phyloP scores from a whole-genome alignment of 768 basidiomycete species.

The Sarcomyxa edulis region DNA sequence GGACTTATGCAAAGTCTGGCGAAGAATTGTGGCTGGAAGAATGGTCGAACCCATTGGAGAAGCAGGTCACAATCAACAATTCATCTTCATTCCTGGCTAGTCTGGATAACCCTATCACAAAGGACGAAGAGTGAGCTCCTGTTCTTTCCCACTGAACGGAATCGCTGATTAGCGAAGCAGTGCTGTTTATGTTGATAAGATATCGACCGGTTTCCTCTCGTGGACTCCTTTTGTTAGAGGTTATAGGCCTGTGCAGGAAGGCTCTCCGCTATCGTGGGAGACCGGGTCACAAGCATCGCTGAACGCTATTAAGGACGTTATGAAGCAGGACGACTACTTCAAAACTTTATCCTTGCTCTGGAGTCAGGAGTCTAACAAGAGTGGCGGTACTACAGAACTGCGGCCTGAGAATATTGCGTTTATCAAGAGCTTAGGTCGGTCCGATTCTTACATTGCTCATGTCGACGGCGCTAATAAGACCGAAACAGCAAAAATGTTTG shows the following conservation, averaged over 20 bases:
- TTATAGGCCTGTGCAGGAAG: slow-evolving; percentile 38
- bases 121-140: slow-evolving; percentile 27
- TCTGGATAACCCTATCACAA: slow-evolving; percentile 34
- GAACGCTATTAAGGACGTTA: slow-evolving; percentile 40
- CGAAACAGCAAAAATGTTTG: slow-evolving; percentile 70
- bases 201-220: slow-evolving; percentile 71
- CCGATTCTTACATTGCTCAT: neutral
- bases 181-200: slow-evolving; percentile 64
- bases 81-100: slow-evolving; percentile 43
- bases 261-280: slow-evolving; percentile 47
- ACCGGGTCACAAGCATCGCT: slow-evolving; percentile 42
- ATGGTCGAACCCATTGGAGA: slow-evolving; percentile 61
- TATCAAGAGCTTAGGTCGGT: slow-evolving; percentile 35
- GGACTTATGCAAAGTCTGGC: slow-evolving; percentile 58
- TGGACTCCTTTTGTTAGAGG: slow-evolving; percentile 66
- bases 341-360: slow-evolving; percentile 57
- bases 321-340: slow-evolving; percentile 54
- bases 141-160: neutral
- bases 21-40: slow-evolving; percentile 72
- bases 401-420: slow-evolving; percentile 42
- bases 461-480: no score
- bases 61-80: slow-evolving; percentile 39
- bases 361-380: slow-evolving; percentile 75
- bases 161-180: slow-evolving; percentile 16
- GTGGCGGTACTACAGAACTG: slow-evolving; percentile 45